Evolutionary conservation across 495 filamentous ascomycete species (phyloP).

Genomic region (Extremus antarcticus): DNA sequence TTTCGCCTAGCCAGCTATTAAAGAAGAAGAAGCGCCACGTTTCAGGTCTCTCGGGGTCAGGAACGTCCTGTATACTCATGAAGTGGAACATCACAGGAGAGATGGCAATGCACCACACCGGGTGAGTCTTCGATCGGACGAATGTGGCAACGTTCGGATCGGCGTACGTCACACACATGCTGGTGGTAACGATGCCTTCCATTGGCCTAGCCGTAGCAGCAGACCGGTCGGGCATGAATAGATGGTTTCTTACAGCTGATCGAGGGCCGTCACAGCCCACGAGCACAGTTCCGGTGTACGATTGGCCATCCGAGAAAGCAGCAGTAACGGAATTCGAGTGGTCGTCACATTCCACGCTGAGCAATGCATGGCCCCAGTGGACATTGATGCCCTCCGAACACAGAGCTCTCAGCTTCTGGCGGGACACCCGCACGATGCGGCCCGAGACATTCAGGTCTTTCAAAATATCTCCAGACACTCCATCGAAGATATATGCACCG

Average conservation of each 20-base stretch:
- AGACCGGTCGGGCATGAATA: slow-evolving; percentile 18
- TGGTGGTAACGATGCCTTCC: not conserved
- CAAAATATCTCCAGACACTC: not conserved
- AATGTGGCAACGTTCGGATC: not conserved
- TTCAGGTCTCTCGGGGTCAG: not conserved
- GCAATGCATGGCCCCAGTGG: slow-evolving; percentile 21
- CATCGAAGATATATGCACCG: not conserved
- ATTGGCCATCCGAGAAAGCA: slow-evolving; percentile 42
- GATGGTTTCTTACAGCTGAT: slow-evolving; percentile 33
- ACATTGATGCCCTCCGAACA: slow-evolving; percentile 40
- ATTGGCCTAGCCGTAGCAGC: not conserved
- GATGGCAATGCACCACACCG: not conserved
- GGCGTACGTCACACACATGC: not conserved
- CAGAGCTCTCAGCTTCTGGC: slow-evolving; percentile 38
- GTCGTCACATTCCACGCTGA: not conserved
- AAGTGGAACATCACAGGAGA: not conserved
- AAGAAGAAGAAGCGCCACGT: not conserved
- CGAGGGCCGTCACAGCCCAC: slow-evolving; percentile 47
- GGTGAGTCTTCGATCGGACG: not conserved
- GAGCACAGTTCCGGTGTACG: slow-evolving; percentile 38
- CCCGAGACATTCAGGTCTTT: not conserved
- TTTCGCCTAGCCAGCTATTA: not conserved
- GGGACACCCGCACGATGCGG: slow-evolving; percentile 34
- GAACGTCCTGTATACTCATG: not conserved
- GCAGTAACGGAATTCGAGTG: slow-evolving; percentile 26